A percentile compares a stretch with the other conserved stretches of the same genome.
These are phyloP conservation scores for Pleurotus tuber-regium DNA, from an alignment of 768 basidiomycete species.

Conservation along the genomic window DNA sequence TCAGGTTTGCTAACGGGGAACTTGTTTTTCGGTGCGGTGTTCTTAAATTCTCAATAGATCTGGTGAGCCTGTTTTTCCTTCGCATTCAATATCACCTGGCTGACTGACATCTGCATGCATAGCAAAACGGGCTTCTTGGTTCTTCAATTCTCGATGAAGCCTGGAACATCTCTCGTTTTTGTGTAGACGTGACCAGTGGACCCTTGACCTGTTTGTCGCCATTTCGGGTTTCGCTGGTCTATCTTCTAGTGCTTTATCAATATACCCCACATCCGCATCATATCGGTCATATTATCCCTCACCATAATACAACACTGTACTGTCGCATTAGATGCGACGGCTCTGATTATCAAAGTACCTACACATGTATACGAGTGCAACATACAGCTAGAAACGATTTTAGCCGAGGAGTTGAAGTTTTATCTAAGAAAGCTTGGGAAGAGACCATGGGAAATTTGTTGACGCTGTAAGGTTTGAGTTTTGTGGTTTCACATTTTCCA, in stretches of 20 bases:
- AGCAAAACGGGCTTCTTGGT: constrained; percentile 94
- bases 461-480: neutral
- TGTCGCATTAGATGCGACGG: neutral
- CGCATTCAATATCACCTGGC: constrained; percentile 17
- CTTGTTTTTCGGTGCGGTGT: constrained; percentile 10
- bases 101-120: constrained; percentile 17
- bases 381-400: neutral
- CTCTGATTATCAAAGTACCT: constrained; percentile 5
- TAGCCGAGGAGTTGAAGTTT: neutral
- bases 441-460: neutral
- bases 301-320: constrained; percentile 6
- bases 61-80: constrained; percentile 37
- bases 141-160: constrained; percentile 78
- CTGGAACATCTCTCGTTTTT: neutral
- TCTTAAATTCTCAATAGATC: constrained; percentile 11
- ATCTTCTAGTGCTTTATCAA: constrained; percentile 10
- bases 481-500: neutral
- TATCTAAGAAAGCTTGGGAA: neutral
- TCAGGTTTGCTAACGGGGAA: constrained; percentile 16
- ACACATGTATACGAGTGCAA: neutral
- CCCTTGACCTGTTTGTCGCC: neutral
- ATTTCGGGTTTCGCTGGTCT: neutral
- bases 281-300: constrained; percentile 8
- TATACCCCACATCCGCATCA: neutral
- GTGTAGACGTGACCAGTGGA: constrained; percentile 2